Base-by-base conservation (phyloP, 2,329 filamentous ascomycete genomes). In the Drechmeria coniospora region DNA sequence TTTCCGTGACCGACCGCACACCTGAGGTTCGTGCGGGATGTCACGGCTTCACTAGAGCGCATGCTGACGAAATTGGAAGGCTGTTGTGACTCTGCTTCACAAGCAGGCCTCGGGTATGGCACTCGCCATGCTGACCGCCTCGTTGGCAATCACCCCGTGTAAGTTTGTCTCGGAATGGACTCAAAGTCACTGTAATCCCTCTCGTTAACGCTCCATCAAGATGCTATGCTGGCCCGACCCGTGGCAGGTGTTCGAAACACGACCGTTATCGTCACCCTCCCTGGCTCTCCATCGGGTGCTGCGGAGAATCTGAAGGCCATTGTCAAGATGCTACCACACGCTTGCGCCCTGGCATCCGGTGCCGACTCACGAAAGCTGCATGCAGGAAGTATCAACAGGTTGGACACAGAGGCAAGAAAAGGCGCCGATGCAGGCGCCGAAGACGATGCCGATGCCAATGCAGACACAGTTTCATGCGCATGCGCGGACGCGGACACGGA, bases 191-290 rank as follows among this genome's bases (percentile, higher is more conserved):
- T 3, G 2, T 3, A 3, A 15, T 9, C 14, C 4, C n/a, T n/a
- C 15, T 15, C 9, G n/a, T 24, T 30, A 26, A 29, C 12, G 15
- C 7, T 7, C 5, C 1, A 7, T 4, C 6, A 32, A 92, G 84
- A 98, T 56, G 90, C 90, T 24, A 77, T 93, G 60, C 98, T 98
- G 90, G 81, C 90, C 28, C 72, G 90, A 25, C 90, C 90, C 4
- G 80, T 92, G 9, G 90, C 90, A 14, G 90, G 90, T 3, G 74
- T 92, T 3, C 67, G 90, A 18, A 76, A 87, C 36, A 74, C 73
- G 34, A 77, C 82, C 1, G 54, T 98, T 28, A 79, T 98, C 15
- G 57, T 94, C 35, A 98, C 90, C 0, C 60, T 98, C 4, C 90
- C 90, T 0, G 90, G 90, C 2, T 95, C 87, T 0, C 90, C 90